Base-by-base conservation (phyloP, 2,329 filamentous ascomycete genomes). In the Ascomycota sp. region DNA sequence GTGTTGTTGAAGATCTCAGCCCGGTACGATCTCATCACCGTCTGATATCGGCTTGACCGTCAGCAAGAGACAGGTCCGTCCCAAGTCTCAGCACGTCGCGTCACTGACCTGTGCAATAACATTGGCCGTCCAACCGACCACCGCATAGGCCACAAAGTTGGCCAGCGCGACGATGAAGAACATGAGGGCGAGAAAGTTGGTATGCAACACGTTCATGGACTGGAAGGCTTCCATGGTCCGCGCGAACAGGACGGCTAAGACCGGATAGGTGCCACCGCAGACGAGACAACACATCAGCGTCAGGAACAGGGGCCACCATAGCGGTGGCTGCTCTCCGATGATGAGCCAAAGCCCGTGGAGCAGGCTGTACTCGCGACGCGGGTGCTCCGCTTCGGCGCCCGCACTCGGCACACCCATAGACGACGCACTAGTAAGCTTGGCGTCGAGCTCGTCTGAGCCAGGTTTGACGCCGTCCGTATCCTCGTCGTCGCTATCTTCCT, bases 121-220 rank as follows among this genome's bases (percentile, higher is more conserved):
- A 24, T 56, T 57, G 32, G 46, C 43, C 5, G 47, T 27, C 46
- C 48, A 55, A 2, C 56, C 55, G 17, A 45, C 36, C 2, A 43
- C 34, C 20, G 46, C 48, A 30, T 67, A 68, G 3, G 52, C 44
- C 1, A 63, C 31, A 2, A 61, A 43, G 21, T 59, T 56, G 3
- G 46, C 57, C 8, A 59, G 42, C 1, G 65, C 64, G 11, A 66
- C 45, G 1, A 67, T 45, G 29, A 67, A 63, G 40, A 69, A 69
- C 63, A 69, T 68, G 29, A 65, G 52, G 0, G 61, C 50, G 43
- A 56, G 67, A 37, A 68, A 66, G 43, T 69, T 58, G 5, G 53
- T 59, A 17, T 41, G 39, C n/a, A 34, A 26, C 7, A 51, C 40
- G 15, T 53, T 44, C 3, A 43, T 25, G 0, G 37, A 40, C 27